Evolutionary conservation across 2,329 filamentous ascomycete genomes (phyloP).

Genomic region (Coleophoma eucalyptorum): DNA sequence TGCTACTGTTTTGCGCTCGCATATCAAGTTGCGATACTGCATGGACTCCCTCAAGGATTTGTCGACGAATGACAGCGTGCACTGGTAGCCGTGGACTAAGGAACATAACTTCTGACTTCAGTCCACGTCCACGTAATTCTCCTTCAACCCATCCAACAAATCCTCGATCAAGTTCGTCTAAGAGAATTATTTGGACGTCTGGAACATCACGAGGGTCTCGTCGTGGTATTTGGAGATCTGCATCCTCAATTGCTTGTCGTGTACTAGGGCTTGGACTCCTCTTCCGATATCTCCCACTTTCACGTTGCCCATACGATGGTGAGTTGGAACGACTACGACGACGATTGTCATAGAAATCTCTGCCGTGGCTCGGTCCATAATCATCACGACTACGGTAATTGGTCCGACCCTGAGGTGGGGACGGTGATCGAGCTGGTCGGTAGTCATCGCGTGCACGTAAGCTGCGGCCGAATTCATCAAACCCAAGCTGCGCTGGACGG

Average conservation of each 20-base stretch:
- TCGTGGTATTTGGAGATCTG: conserved; percentile 67
- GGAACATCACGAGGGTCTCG: conserved; percentile 74
- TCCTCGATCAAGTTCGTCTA: conserved; percentile 72
- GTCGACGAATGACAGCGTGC: conserved; percentile 74
- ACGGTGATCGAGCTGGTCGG: conserved; percentile 56
- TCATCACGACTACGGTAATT: conserved; percentile 61
- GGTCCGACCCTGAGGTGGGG: conserved; percentile 44
- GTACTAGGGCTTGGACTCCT: conserved; percentile 67
- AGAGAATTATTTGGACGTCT: conserved; percentile 82
- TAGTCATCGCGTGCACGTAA: conserved; percentile 60
- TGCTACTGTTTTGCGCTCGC: conserved; percentile 64
- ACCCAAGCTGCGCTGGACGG: conserved; percentile 21
- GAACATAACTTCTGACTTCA: conserved; percentile 77
- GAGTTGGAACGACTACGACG: conserved; percentile 66
- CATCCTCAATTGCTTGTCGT: conserved; percentile 50
- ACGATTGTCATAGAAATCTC: conserved; percentile 27
- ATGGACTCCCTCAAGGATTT: conserved; percentile 84
- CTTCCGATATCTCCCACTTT: conserved; percentile 54
- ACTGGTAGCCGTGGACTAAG: conserved; percentile 74
- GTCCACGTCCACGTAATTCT: conserved; percentile 65
- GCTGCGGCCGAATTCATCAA: conserved; percentile 34
- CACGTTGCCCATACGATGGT: conserved; percentile 42
- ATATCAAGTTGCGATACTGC: conserved; percentile 77
- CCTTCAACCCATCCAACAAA: conserved; percentile 82
- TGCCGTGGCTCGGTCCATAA: conserved; percentile 37